A percentile compares a stretch with the other conserved stretches of the same genome.
These are phyloP conservation scores for Epichloe coenophiala DNA, from an alignment of 2,329 filamentous ascomycete species.

Conservation along the genomic window DNA sequence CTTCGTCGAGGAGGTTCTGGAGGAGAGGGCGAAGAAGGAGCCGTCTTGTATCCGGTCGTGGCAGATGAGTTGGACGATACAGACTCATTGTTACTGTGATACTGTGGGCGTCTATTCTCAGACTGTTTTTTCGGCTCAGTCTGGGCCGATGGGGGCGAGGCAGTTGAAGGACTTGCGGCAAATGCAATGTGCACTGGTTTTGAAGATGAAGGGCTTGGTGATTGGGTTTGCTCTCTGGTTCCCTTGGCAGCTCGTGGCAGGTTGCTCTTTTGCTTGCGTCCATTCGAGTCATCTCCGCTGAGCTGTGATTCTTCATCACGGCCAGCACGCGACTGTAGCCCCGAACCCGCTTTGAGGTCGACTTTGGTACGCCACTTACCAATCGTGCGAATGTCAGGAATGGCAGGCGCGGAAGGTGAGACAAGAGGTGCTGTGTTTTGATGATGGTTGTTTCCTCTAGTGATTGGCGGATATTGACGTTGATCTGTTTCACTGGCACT, in stretches of 20 bases:
- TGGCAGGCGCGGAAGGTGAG: slow-evolving; percentile 14
- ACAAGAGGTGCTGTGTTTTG: slow-evolving; percentile 15
- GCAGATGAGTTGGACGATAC: slow-evolving; percentile 4
- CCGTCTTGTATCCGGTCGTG: slow-evolving; percentile 7
- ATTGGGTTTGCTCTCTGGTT: neutral
- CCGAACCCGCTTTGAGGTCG: slow-evolving; percentile 10
- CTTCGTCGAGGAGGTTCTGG: slow-evolving; percentile 17
- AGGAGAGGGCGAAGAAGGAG: slow-evolving; percentile 10
- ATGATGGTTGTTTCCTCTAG: slow-evolving; percentile 16
- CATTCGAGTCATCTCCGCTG: neutral
- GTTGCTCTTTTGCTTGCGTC: neutral
- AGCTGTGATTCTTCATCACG: neutral
- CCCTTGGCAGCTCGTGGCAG: neutral
- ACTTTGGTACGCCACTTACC: slow-evolving; percentile 18
- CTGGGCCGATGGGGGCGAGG: neutral
- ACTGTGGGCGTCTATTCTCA: slow-evolving; percentile 1
- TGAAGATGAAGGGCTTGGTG: neutral
- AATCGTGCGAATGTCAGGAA: slow-evolving; percentile 20
- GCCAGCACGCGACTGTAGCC: neutral
- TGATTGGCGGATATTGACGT: slow-evolving; percentile 24
- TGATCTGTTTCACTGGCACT: slow-evolving; percentile 12
- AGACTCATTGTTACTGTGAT: slow-evolving; percentile 7
- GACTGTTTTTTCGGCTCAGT: neutral
- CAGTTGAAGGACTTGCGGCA: neutral
- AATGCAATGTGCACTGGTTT: slow-evolving; percentile 1